These are phyloP conservation scores for Wickerhamiella allomyrinae DNA, from an alignment of 805 yeast genomes.

Conservation along the genomic window DNA sequence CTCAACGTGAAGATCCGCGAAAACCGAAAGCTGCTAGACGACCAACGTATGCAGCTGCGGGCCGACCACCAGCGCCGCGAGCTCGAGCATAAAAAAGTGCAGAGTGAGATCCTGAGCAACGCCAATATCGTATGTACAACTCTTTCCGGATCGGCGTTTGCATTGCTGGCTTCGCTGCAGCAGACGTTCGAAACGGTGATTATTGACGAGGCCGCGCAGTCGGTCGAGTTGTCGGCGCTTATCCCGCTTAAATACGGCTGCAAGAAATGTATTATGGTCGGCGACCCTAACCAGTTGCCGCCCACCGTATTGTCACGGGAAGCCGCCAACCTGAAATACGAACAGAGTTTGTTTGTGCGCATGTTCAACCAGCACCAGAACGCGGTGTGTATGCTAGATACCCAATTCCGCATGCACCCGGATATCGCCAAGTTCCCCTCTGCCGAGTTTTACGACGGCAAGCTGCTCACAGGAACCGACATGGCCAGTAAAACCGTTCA, in stretches of 20 bases:
- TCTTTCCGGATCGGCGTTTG: conserved; percentile 88
- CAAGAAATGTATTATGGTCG: conserved; percentile 85
- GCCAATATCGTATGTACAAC: conserved; percentile 88
- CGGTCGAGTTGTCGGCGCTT: conserved; percentile 82
- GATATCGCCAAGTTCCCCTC: conserved; percentile 80
- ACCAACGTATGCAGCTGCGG: conserved; percentile 58
- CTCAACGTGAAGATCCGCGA: conserved; percentile 50
- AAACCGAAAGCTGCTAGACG: conserved; percentile 60
- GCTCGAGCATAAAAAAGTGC: conserved; percentile 58
- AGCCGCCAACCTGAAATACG: conserved; percentile 68
- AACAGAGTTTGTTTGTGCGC: conserved; percentile 85
- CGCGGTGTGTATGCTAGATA: conserved; percentile 61
- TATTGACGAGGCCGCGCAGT: conserved; percentile 95
- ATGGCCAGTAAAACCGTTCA: conserved; percentile 46
- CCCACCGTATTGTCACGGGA: conserved; percentile 88
- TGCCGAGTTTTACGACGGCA: conserved; percentile 58
- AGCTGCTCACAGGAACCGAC: conserved; percentile 62
- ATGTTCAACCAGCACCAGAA: conserved; percentile 57
- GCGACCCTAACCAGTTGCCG: conserved; percentile 96
- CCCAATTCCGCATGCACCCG: conserved; percentile 97
- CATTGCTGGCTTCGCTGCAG: conserved; percentile 57
- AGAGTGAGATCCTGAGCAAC: conserved; percentile 50
- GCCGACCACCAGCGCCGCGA: conserved; percentile 63
- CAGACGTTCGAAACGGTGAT: conserved; percentile 79
- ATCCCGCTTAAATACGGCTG: conserved; percentile 90